Conservation (phyloP, 176 grass and related monocot species). For the Oryza australiensis region DNA sequence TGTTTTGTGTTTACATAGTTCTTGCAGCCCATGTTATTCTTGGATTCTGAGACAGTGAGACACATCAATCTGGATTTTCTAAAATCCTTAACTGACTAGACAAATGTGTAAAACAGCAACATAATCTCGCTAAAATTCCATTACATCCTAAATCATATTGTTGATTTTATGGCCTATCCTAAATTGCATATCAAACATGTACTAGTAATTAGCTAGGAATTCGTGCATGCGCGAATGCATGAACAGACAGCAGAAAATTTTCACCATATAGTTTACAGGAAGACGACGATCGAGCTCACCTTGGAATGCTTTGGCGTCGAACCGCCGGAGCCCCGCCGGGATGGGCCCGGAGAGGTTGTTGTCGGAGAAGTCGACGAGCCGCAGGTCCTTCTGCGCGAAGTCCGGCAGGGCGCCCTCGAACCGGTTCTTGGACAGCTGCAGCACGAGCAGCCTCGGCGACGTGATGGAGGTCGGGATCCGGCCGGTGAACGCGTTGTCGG, state of each 20-base stretch:
- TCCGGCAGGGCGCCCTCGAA: constrained; percentile 60
- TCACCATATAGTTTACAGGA: background rate
- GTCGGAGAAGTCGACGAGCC: constrained; percentile 42
- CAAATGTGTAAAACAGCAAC: background rate
- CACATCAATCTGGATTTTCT: background rate
- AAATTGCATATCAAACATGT: background rate
- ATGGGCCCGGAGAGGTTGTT: constrained; percentile 69
- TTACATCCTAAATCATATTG: background rate
- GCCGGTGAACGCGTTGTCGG: constrained; percentile 57
- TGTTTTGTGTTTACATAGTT: background rate
- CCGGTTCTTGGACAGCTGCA: constrained; percentile 47
- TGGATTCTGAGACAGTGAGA: background rate
- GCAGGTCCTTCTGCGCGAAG: constrained; percentile 33
- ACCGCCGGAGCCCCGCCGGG: constrained; percentile 39
- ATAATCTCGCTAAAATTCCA: background rate
- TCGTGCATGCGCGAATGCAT: background rate
- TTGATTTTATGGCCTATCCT: background rate
- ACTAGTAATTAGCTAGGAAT: background rate
- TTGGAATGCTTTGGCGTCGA: constrained; percentile 39
- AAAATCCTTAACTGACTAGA: background rate
- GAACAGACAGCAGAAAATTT: background rate
- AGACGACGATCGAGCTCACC: constrained; percentile 37
- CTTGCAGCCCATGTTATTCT: background rate
- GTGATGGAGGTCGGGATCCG: constrained; percentile 61
- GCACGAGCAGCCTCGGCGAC: constrained; percentile 28